Conservation (phyloP, 129 eudicot genomes). For the Oenanthe sinensis region DNA sequence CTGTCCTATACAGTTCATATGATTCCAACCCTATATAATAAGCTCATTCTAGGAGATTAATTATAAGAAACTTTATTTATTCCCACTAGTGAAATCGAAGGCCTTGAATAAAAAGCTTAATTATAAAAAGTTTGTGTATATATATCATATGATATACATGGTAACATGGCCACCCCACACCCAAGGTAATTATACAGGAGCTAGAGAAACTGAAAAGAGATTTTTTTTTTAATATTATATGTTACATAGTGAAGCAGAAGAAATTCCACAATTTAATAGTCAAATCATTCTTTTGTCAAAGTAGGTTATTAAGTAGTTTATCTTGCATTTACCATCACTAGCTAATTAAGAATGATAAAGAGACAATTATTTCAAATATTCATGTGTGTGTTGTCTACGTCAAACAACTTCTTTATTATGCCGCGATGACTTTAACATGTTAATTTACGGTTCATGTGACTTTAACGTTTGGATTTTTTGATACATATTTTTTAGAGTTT, state of each 20-base stretch:
- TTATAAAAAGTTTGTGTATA: background rate
- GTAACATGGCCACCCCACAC: background rate
- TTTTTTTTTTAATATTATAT: background rate
- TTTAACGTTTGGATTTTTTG: too few relatives aligned
- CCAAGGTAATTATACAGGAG: too few relatives aligned
- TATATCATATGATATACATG: background rate
- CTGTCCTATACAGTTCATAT: background rate
- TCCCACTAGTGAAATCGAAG: conserved; percentile 1
- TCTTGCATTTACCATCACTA: background rate
- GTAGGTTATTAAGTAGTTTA: conserved; percentile 7
- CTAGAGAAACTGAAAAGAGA: background rate
- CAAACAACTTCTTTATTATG: background rate
- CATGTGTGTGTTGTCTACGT: conserved; percentile 9
- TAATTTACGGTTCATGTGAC: too few relatives aligned
- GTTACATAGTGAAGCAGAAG: background rate
- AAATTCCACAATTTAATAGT: conserved; percentile 1
- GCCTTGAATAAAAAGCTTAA: background rate
- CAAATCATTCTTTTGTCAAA: conserved; percentile 20
- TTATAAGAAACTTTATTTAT: conserved; percentile 1
- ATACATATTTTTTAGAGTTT: too few relatives aligned
- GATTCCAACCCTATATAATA: conserved; percentile 9
- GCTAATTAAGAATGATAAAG: conserved; percentile 3
- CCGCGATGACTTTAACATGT: background rate
- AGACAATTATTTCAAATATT: conserved; percentile 7
- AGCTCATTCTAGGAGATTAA: background rate